These are phyloP conservation scores for Exophiala mesophila DNA, from an alignment of 2,329 filamentous ascomycete genomes.

Conservation along the genomic window DNA sequence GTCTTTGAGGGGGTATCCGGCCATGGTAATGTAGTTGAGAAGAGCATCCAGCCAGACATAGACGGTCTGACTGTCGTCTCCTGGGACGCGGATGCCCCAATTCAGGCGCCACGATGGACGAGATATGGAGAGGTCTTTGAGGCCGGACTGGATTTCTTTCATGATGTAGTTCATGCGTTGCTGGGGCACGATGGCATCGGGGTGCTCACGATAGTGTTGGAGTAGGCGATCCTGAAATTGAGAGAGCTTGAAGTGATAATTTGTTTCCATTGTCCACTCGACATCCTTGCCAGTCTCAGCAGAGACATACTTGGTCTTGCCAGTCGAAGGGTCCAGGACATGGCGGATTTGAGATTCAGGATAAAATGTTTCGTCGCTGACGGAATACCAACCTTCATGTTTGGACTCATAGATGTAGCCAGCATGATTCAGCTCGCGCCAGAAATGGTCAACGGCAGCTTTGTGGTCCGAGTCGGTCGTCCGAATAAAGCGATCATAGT, in stretches of 20 bases:
- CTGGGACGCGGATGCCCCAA: constrained; percentile 88
- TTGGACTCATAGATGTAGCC: constrained; percentile 78
- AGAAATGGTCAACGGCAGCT: constrained; percentile 82
- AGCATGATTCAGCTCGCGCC: constrained; percentile 70
- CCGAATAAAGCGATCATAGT: constrained; percentile 82
- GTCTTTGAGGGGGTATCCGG: constrained; percentile 73
- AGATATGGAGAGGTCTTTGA: constrained; percentile 86
- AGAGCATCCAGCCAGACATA: constrained; percentile 98
- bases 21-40: constrained; percentile 84
- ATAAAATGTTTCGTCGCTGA: constrained; percentile 96
- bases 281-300: constrained; percentile 87
- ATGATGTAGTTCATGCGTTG: constrained; percentile 74
- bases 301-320: constrained; percentile 73
- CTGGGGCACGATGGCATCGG: constrained; percentile 68
- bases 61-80: constrained; percentile 79
- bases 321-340: constrained; percentile 71
- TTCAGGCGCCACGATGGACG: constrained; percentile 69
- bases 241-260: constrained; percentile 91
- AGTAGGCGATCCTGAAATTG: constrained; percentile 74
- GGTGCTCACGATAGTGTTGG: constrained; percentile 72
- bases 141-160: constrained; percentile 66
- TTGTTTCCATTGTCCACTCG: constrained; percentile 88
- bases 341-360: constrained; percentile 69
- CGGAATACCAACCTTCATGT: constrained; percentile 93
- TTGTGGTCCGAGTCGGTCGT: constrained; percentile 81